Conservation (phyloP, 176 grass and related monocot genomes). For the Rhynchospora breviuscula region DNA sequence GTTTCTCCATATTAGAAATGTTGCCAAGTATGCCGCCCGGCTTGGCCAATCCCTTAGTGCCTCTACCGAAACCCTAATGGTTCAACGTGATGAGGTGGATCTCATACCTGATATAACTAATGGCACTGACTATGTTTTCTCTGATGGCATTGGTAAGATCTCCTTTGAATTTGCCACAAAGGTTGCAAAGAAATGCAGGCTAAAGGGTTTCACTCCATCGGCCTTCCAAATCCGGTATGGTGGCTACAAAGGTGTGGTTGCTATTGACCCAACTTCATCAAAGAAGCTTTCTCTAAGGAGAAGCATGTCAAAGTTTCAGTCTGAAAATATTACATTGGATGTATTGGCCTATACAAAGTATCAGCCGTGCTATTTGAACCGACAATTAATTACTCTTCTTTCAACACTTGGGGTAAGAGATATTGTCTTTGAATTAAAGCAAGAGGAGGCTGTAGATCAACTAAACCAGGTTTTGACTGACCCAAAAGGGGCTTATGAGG, state of each 20-base stretch:
- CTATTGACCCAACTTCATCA: slow-evolving; percentile 54
- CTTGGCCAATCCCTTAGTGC: slow-evolving; percentile 89
- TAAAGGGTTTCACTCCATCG: slow-evolving; percentile 58
- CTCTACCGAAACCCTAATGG: slow-evolving; percentile 70
- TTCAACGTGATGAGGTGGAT: slow-evolving; percentile 41
- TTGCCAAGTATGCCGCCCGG: slow-evolving; percentile 90
- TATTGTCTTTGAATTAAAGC: slow-evolving; percentile 59
- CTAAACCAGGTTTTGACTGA: slow-evolving; percentile 60
- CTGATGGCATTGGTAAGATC: slow-evolving; percentile 92
- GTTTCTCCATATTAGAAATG: slow-evolving; percentile 68
- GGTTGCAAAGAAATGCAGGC: slow-evolving; percentile 64
- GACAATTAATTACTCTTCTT: slow-evolving; percentile 83
- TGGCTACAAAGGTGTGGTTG: slow-evolving; percentile 85
- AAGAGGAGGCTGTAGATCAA: slow-evolving; percentile 47
- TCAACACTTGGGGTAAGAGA: slow-evolving; percentile 62
- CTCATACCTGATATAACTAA: slow-evolving; percentile 63
- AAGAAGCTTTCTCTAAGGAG: slow-evolving; percentile 73
- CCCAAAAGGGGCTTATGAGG: slow-evolving; percentile 46
- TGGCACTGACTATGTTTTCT: slow-evolving; percentile 53
- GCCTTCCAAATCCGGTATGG: slow-evolving; percentile 94
- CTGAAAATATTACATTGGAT: slow-evolving; percentile 67
- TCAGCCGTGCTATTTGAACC: slow-evolving; percentile 70
- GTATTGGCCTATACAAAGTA: slow-evolving; percentile 90
- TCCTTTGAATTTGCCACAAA: slow-evolving; percentile 59
- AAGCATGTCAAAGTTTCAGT: slow-evolving; percentile 84